phyloP scores from a whole-genome alignment of 345 rosid species.

The Populus euphratica region DNA sequence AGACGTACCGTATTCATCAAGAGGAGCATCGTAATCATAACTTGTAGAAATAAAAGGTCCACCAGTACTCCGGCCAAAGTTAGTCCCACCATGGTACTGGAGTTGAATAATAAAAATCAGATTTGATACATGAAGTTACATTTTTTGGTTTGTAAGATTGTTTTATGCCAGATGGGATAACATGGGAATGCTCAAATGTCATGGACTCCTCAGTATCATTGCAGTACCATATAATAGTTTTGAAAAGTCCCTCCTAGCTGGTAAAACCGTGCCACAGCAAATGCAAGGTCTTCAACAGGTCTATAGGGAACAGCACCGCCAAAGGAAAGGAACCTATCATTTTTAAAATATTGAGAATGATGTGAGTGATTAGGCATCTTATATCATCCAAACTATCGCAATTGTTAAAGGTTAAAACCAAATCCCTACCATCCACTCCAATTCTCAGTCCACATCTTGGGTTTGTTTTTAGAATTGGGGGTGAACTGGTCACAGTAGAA shows the following conservation, averaged over 20 bases:
- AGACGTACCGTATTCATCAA: constrained; percentile 84
- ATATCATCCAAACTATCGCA: constrained; percentile 10
- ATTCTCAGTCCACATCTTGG: constrained; percentile 97
- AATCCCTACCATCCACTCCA: constrained; percentile 87
- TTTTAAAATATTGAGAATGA: constrained; percentile 11
- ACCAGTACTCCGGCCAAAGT: constrained; percentile 72
- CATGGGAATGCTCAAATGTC: not conserved
- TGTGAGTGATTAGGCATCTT: not conserved
- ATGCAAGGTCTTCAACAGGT: constrained; percentile 88
- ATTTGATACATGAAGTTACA: not conserved
- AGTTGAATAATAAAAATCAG: constrained; percentile 21
- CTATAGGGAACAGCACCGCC: constrained; percentile 86
- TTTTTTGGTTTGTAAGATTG: constrained; percentile 5
- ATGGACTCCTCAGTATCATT: not conserved
- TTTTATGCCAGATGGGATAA: not conserved
- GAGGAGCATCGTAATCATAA: constrained; percentile 96
- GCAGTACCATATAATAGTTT: constrained; percentile 86
- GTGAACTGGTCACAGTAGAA: constrained; percentile 96
- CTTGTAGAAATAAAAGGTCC: constrained; percentile 94
- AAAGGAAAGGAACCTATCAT: constrained; percentile 63
- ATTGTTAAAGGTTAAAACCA: constrained; percentile 8
- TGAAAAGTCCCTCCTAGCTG: constrained; percentile 96
- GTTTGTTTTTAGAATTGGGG: constrained; percentile 78
- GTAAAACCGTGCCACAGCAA: constrained; percentile 86
- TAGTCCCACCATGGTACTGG: constrained; percentile 97